phyloP scores from a whole-genome alignment of 2,329 filamentous ascomycete genomes.

The Cordyceps cateniannulata region DNA sequence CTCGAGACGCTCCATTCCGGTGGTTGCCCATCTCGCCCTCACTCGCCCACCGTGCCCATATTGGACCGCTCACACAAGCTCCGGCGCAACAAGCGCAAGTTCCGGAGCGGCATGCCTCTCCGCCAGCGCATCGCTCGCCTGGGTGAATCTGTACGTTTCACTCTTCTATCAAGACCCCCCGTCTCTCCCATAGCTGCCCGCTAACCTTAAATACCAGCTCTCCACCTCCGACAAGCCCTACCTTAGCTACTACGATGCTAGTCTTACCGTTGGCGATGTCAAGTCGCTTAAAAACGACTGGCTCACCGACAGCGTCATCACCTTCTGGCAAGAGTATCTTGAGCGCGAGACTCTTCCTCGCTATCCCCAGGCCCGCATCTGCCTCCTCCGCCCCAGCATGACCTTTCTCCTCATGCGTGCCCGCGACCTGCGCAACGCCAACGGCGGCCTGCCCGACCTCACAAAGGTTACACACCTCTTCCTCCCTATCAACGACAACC shows the following conservation, averaged over 20 bases:
- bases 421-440: constrained; percentile 46
- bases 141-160: constrained; percentile 36
- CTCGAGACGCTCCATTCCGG: constrained; percentile 1
- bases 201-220: constrained; percentile 39
- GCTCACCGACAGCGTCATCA: constrained; percentile 95
- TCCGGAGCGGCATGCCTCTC: constrained; percentile 29
- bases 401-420: constrained; percentile 83
- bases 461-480: constrained; percentile 81
- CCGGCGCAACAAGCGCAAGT: constrained; percentile 13
- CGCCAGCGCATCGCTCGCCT: constrained; percentile 39
- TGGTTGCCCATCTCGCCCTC: background rate
- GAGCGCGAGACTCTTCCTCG: constrained; percentile 79
- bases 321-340: constrained; percentile 97
- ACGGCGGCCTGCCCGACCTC: constrained; percentile 75
- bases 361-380: constrained; percentile 78
- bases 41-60: background rate
- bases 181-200: constrained; percentile 11
- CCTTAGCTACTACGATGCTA: constrained; percentile 36
- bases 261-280: constrained; percentile 77
- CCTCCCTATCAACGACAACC: constrained; percentile 87
- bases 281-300: constrained; percentile 86
- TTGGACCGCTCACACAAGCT: constrained; percentile 2
- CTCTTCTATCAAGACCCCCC: constrained; percentile 1
- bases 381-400: constrained; percentile 89
- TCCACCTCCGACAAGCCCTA: constrained; percentile 29